Base-by-base conservation (phyloP, 306 rosid genomes). In the Begonia fuchsioides region DNA sequence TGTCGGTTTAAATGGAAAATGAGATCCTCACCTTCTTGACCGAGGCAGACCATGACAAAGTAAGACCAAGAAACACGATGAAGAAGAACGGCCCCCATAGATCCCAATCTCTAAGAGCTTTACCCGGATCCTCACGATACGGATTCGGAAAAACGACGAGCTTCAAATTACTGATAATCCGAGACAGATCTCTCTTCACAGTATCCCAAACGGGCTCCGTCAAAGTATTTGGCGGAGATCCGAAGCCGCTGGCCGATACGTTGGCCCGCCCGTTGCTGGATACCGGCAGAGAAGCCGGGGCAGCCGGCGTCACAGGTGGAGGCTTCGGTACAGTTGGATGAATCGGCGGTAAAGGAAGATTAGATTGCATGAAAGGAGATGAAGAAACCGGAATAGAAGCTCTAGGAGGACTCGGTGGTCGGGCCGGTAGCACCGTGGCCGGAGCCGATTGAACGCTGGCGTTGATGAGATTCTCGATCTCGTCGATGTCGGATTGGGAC, bases 31-130 rank as follows among this genome's bases (percentile, higher is more conserved):
- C 98, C 96, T 92, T 92, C 62, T 82, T 85, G 50, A 92, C 96
- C 51, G 98, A 92, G 0, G 98, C 96, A 51, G 98, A 82, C 98
- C 98, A 85, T 3, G 98, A 92, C 19, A 92, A 79, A 44, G 67
- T 63, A 13, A 92, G 98, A 32, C 98, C 98, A 7, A 92, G 71
- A 54, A 85, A 92, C 32, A 92, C 94, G 47, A 92, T 92, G 73
- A 92, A 92, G 78, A 92, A 92, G 81, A 92, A 92, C 0, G 98
- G 98, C 0, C 96, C 98, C 98, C 98, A 82, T 0, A 90, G 98
- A 79, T 90, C 98, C 98, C 98, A 90, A 75, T 90, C 98, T 56
- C 95, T 55, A 52, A 90, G 51, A 3, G 98, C 94, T 79, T 85
- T 90, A 13, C 98, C 98, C 0, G 98, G 98, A 57, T 90, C 98